phyloP scores from a whole-genome alignment of 106 monocot genomes.

The Dendrobium catenatum region DNA sequence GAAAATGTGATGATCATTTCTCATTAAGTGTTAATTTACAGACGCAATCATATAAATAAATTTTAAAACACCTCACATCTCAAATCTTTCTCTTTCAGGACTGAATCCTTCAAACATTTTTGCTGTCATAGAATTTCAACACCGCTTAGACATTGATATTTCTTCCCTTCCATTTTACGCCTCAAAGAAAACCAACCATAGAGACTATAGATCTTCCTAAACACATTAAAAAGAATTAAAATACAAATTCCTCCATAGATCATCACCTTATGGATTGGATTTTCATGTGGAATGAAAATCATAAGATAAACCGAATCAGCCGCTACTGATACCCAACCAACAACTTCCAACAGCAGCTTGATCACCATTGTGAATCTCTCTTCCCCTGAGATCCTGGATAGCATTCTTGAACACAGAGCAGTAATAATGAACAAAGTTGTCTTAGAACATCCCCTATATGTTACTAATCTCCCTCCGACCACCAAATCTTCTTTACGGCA shows the following conservation, averaged over 20 bases:
- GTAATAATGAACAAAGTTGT: conserved; percentile 38
- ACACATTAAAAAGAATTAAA: conserved; percentile 41
- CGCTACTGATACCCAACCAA: conserved; percentile 48
- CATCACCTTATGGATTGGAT: background rate
- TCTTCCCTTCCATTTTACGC: conserved; percentile 3
- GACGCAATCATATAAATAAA: too few species aligned
- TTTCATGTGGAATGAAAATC: conserved; percentile 7
- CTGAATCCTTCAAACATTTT: background rate
- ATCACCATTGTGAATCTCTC: conserved; percentile 20
- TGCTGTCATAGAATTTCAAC: background rate
- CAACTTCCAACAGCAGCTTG: conserved; percentile 32
- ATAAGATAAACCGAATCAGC: conserved; percentile 43
- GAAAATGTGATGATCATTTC: background rate
- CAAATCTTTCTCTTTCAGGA: too few species aligned
- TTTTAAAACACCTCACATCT: background rate
- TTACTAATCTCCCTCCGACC: conserved; percentile 47
- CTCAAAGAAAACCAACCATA: conserved; percentile 10
- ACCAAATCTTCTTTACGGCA: conserved; percentile 58
- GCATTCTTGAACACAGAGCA: conserved; percentile 54
- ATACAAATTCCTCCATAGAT: conserved; percentile 32
- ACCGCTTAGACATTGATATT: conserved; percentile 6
- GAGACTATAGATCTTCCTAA: conserved; percentile 28
- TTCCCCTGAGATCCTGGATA: conserved; percentile 37
- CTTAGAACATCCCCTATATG: conserved; percentile 56
- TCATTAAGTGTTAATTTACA: background rate